phyloP scores from a whole-genome alignment of 192 early-diverging fungal genomes.

The Coemansia aciculifera region DNA sequence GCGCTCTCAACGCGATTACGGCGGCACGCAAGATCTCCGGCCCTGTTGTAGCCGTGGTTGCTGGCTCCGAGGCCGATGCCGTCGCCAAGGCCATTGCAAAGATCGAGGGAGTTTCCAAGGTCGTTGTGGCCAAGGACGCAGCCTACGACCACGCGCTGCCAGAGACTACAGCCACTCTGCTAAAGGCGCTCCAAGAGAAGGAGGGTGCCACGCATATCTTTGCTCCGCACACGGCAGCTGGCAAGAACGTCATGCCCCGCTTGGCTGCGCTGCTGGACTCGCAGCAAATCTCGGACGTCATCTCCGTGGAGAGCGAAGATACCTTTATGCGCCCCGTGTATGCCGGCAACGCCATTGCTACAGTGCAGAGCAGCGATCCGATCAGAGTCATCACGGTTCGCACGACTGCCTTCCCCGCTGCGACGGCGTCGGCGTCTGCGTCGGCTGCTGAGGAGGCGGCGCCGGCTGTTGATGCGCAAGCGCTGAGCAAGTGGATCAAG shows the following conservation, averaged over 20 bases:
- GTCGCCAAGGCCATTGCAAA: conserved; percentile 66
- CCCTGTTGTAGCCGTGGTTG: conserved; percentile 86
- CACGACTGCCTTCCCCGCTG: conserved; percentile 85
- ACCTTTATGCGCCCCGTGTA: conserved; percentile 97
- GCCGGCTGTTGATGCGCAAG: conserved; percentile 60
- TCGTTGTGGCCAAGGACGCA: conserved; percentile 81
- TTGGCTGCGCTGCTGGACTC: conserved; percentile 90
- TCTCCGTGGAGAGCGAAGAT: conserved; percentile 72
- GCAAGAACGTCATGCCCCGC: conserved; percentile 95
- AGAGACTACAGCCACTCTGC: conserved; percentile 75
- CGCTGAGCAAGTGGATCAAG: conserved; percentile 75
- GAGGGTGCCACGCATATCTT: conserved; percentile 82
- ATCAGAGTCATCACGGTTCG: conserved; percentile 91
- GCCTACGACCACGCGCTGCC: conserved; percentile 77
- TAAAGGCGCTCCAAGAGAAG: conserved; percentile 70
- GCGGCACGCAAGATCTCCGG: conserved; percentile 82
- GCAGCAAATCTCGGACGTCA: conserved; percentile 88
- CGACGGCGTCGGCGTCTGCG: conserved; percentile 48
- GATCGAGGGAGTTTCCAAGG: conserved; percentile 72
- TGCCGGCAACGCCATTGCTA: conserved; percentile 97
- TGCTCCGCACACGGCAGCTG: conserved; percentile 83
- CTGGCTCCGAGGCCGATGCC: conserved; percentile 68
- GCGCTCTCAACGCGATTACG: conserved; percentile 83
- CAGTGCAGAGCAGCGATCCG: conserved; percentile 84
- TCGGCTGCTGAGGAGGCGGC: conserved; percentile 68